Conservation (phyloP, 2,329 filamentous ascomycete genomes). For the Ophiocordyceps camponoti-floridani region DNA sequence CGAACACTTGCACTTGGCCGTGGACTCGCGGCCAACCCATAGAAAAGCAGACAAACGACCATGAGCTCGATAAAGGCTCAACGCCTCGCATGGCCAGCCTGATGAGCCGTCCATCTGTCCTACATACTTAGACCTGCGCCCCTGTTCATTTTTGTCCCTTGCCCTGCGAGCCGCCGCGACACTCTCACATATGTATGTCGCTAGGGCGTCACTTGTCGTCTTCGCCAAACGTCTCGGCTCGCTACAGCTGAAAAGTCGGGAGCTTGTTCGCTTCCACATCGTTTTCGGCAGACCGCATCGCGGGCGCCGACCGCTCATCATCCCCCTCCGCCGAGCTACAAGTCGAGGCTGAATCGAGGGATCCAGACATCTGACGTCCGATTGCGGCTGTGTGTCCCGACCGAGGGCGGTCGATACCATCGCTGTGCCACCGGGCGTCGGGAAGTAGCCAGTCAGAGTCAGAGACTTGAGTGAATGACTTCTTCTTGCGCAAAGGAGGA, state of each 20-base stretch:
- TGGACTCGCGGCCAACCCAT: background rate
- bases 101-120: background rate
- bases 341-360: constrained; percentile 28
- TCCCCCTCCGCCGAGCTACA: constrained; percentile 28
- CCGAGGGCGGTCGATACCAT: constrained; percentile 26
- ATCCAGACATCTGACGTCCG: constrained; percentile 23
- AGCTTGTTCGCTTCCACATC: constrained; percentile 20
- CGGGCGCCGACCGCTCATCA: constrained; percentile 23
- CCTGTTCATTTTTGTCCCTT: background rate
- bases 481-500: constrained; percentile 47
- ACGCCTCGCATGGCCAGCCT: background rate
- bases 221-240: constrained; percentile 13
- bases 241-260: constrained; percentile 22
- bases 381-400: constrained; percentile 29
- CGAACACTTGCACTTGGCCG: too few relatives aligned
- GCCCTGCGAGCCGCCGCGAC: too few relatives aligned
- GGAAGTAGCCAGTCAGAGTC: constrained; percentile 40
- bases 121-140: background rate
- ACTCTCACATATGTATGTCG: background rate
- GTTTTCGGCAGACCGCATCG: constrained; percentile 30
- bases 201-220: constrained; percentile 2
- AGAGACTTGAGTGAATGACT: constrained; percentile 45
- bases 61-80: background rate
- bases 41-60: background rate
- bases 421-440: background rate